These are phyloP conservation scores for Eucalyptus melliodora DNA, from an alignment of 345 rosid species.

Conservation along the genomic window DNA sequence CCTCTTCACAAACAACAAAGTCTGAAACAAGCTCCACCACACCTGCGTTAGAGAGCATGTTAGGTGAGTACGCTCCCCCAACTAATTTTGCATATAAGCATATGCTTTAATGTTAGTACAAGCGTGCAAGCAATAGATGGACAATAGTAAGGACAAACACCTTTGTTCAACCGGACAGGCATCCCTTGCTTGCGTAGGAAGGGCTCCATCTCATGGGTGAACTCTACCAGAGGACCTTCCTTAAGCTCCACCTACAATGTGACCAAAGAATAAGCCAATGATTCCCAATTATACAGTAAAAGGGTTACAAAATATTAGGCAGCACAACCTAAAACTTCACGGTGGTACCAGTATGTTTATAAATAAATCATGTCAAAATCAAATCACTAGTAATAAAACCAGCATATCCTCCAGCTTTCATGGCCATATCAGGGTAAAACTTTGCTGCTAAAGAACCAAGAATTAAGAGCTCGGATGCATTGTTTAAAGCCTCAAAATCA, in stretches of 20 bases:
- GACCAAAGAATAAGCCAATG: not conserved
- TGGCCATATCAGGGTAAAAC: not conserved
- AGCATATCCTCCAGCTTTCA: not conserved
- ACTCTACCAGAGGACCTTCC: slow-evolving; percentile 85
- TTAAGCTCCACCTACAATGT: slow-evolving; percentile 58
- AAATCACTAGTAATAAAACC: not conserved
- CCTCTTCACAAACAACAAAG: slow-evolving; percentile 89
- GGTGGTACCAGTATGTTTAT: not conserved
- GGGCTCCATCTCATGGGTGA: slow-evolving; percentile 99
- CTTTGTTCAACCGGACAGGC: slow-evolving; percentile 95
- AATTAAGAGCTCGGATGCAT: not conserved
- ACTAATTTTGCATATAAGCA: not conserved
- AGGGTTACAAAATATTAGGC: not conserved
- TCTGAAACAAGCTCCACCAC: slow-evolving; percentile 78
- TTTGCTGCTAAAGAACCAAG: not conserved
- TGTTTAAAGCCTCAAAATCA: not conserved
- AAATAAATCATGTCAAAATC: not conserved
- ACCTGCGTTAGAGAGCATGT: slow-evolving; percentile 28
- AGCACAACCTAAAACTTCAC: not conserved
- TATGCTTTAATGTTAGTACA: not conserved
- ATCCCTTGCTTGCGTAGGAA: slow-evolving; percentile 81
- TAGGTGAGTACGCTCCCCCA: not conserved
- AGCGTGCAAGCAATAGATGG: not conserved
- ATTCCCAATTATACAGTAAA: not conserved
- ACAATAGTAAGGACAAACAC: slow-evolving; percentile 8